Base-by-base conservation (phyloP, 2,329 filamentous ascomycete species). In the Zymoseptoria pseudotritici region DNA sequence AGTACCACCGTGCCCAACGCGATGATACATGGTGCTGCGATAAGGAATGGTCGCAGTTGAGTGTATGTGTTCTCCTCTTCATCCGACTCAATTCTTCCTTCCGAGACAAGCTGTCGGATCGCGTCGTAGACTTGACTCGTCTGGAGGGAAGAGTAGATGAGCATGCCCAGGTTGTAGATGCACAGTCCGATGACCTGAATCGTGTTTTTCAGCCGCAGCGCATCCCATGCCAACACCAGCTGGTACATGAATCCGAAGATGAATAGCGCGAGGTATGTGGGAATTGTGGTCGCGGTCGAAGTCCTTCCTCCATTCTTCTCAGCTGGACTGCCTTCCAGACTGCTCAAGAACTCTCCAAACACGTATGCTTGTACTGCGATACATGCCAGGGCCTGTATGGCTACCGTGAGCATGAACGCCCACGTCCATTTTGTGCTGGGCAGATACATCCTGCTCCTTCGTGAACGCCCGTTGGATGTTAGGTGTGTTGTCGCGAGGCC, bases 161-260 rank as follows among this genome's bases (percentile, higher is more conserved):
- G 82, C 67, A 99, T 85, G 50, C 91, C 93, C 31, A 94, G 76
- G 75, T 99, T 97, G 78, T 94, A 94, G 60, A 95, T 79, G 77
- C 93, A 96, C 29, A 99, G 82, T 52, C 94, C 94, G 68, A 99
- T 97, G 73, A 97, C 83, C 75, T 99, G 94, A 80, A 99, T 99
- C 10, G 94, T 99, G 78, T 99, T 99, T 76, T 97, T 97, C 72
- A 93, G 81, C 64, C 91, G 87, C 60, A 99, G 81, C 17, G 93
- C 94, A 79, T 99, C 94, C 83, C 91, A 97, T 11, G 94, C 89
- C 57, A 99, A 81, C 26, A 95, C 79, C 31, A 97, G 78, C 72
- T 96, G 87, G 77, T 97, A 99, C 60, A 99, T 76, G 77, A 96
- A 97, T 62, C 91, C 94, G 74, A 99, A 97, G 74, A 97, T 96